Evolutionary conservation across 108 stramenopile species (phyloP).

Genomic region (Cylindrotheca closterium): DNA sequence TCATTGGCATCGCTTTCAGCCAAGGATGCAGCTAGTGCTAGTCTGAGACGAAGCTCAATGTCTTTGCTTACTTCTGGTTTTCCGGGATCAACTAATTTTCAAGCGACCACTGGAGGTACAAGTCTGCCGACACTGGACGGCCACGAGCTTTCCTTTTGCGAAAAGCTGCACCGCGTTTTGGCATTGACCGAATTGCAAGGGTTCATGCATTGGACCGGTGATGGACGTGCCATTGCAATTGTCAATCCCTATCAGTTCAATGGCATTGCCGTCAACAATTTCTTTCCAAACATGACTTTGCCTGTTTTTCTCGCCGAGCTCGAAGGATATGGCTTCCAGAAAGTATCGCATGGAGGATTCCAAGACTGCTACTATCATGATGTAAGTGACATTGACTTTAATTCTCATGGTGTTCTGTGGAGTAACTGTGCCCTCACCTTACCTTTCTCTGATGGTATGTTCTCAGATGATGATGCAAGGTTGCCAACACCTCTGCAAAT

Average conservation of each 20-base stretch:
- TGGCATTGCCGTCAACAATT: constrained; percentile 1
- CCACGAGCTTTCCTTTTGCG: constrained; percentile 7
- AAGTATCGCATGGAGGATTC: constrained; percentile 12
- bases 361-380: constrained; percentile 29
- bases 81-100: background rate
- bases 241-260: constrained; percentile 21
- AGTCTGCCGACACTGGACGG: background rate
- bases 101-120: background rate
- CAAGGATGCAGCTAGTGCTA: background rate
- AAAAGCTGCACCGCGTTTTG: constrained; percentile 15
- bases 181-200: background rate
- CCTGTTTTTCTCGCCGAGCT: constrained; percentile 16
- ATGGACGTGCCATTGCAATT: constrained; percentile 16
- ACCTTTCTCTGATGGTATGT: constrained; percentile 2
- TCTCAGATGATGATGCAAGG: constrained; percentile 18
- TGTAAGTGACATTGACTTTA: constrained; percentile 5
- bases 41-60: background rate
- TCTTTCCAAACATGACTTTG: constrained; percentile 18
- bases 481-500: constrained; percentile 15
- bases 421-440: background rate
- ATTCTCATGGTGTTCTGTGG: background rate
- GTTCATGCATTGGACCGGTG: constrained; percentile 17
- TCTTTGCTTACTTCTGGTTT: constrained; percentile 5
- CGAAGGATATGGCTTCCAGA: constrained; percentile 23
- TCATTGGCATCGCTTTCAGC: background rate